Conservation (phyloP, 2,329 filamentous ascomycete species). For the Trichoderma aggressivum region DNA sequence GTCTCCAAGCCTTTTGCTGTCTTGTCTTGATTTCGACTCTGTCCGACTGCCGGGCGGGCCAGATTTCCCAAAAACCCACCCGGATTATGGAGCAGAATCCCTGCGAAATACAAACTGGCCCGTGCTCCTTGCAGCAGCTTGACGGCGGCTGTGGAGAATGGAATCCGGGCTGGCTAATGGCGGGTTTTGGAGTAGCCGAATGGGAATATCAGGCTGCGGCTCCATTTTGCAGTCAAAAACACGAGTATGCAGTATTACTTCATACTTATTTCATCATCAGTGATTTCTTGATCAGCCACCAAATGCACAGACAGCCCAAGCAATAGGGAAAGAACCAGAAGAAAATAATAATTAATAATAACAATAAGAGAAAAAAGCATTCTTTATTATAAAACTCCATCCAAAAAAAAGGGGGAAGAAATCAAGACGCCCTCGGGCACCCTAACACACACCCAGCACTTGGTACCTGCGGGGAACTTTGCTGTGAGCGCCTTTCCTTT, state of each 20-base stretch:
- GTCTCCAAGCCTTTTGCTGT: not conserved
- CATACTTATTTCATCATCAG: not conserved
- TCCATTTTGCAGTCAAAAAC: not conserved
- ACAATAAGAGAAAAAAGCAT: not conserved
- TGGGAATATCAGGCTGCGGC: not conserved
- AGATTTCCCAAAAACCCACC: not conserved
- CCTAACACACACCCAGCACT: not conserved
- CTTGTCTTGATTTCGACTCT: not conserved
- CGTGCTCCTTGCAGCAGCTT: slow-evolving; percentile 16
- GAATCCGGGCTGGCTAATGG: not conserved
- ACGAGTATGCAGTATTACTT: not conserved
- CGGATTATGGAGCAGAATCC: not conserved
- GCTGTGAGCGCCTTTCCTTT: not conserved
- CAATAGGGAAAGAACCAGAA: not conserved
- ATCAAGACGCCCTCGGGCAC: not conserved
- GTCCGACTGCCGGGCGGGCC: slow-evolving; percentile 7
- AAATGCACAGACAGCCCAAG: not conserved
- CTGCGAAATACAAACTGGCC: not conserved
- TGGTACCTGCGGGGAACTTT: not conserved
- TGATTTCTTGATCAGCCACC: not conserved
- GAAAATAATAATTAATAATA: not conserved
- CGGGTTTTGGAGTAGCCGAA: slow-evolving; percentile 5
- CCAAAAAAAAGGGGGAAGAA: not conserved
- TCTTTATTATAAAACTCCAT: not conserved
- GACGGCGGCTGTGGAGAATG: slow-evolving; percentile 9